Evolutionary conservation across 805 yeast species (phyloP), one percentile per base, ranked within the genome.

Genomic region (Wickerhamiella slavikovae): DNA sequence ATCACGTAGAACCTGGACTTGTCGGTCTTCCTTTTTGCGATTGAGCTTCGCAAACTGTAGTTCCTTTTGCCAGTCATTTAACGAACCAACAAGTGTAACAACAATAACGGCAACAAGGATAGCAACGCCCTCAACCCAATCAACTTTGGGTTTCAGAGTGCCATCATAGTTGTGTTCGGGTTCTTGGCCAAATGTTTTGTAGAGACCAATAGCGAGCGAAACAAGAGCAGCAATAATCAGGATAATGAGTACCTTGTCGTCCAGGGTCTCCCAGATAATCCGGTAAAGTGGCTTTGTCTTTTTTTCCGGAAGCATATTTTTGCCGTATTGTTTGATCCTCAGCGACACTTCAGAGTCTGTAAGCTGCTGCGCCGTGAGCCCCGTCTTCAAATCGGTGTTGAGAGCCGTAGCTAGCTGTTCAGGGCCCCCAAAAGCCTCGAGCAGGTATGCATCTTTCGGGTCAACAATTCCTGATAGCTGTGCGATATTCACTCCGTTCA

Each of bases 101-200:
- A 89, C 85, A 4, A 68, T 44, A 15, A 89, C 77, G 14, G 99
- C 99, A 3, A 75, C 75, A 41, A 89, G 66, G 47, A 89, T 89
- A 24, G 98, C 99, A 22, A 83, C 93, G 41, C 99, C 99, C 58
- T 89, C 99, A 28, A 91, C 93, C 95, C 96, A 89, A 44, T 85
- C 93, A 19, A 89, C 91, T 43, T 71, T 67, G 12, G 95, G 94
- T 32, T 70, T 50, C 14, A 68, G 59, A 15, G 68, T 60, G 17
- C 93, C 93, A 38, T 79, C 78, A 4, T 65, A 69, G 49, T 85
- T 94, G 42, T 65, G 66, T 45, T 68, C 69, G 0, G 78, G 60
- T 0, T 74, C 82, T 39, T 76, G 77, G 24, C 91, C 93, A 55
- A 82, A 75, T 2, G 92, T 71, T 52, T 89, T 92, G 49, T 89